These are phyloP conservation scores for Cenococcum geophilum DNA, from an alignment of 495 filamentous ascomycete species.

Conservation along the genomic window DNA sequence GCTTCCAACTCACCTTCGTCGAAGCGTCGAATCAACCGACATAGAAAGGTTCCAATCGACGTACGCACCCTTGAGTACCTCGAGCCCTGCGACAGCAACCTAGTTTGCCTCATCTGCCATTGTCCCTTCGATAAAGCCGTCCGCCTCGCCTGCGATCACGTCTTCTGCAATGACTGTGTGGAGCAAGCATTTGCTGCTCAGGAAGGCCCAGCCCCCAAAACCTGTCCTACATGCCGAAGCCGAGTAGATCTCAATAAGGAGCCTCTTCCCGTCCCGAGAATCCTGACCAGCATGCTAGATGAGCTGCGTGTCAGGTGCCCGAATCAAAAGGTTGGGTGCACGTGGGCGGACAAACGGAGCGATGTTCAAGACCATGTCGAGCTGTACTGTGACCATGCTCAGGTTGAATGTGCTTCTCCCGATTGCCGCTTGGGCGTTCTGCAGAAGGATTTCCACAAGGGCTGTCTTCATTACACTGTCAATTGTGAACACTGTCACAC, in stretches of 20 bases:
- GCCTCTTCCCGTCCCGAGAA: conserved; percentile 41
- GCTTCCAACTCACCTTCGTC: conserved; percentile 29
- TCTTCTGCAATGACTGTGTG: conserved; percentile 71
- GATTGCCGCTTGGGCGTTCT: conserved; percentile 41
- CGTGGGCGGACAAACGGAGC: conserved; percentile 54
- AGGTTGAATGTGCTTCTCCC: conserved; percentile 54
- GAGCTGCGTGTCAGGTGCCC: conserved; percentile 71
- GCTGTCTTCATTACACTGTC: conserved; percentile 54
- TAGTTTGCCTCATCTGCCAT: conserved; percentile 79
- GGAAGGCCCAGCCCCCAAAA: conserved; percentile 13
- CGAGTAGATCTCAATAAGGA: conserved; percentile 20
- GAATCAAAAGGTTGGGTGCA: conserved; percentile 56
- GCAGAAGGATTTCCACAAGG: conserved; percentile 48
- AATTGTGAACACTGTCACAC: conserved; percentile 51
- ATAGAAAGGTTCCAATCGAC: conserved; percentile 44
- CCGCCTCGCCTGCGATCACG: conserved; percentile 66
- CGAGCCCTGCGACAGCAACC: conserved; percentile 61
- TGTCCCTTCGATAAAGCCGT: conserved; percentile 66
- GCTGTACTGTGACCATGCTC: conserved; percentile 64
- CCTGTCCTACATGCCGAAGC: conserved; percentile 40
- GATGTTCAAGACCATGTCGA: conserved; percentile 68
- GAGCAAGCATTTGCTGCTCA: conserved; percentile 34
- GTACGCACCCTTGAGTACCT: conserved; percentile 64
- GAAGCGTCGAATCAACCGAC: conserved; percentile 25
- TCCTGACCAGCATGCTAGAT: conserved; percentile 64